A percentile compares a stretch with the other conserved stretches of the same genome.
Evolutionary conservation across 805 yeast genomes (phyloP).

Genomic region (Saccharomycopsis sp.): DNA sequence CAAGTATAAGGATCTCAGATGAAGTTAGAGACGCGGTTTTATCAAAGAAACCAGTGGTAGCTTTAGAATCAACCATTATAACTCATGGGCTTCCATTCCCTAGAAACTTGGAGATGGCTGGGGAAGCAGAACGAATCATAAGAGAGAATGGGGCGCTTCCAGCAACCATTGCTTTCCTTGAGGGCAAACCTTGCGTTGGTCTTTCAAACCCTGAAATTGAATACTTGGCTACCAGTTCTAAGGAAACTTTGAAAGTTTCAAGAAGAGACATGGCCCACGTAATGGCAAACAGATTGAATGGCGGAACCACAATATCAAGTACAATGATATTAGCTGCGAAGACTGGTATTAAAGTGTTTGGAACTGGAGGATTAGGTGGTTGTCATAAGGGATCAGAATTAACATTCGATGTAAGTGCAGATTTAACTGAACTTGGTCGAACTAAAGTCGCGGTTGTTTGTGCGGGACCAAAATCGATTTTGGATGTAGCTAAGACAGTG

Average conservation of each 20-base stretch:
- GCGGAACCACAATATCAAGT: slow-evolving; percentile 88
- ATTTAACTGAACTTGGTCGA: slow-evolving; percentile 72
- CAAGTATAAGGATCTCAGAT: slow-evolving; percentile 25
- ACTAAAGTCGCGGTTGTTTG: slow-evolving; percentile 89
- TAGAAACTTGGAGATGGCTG: slow-evolving; percentile 65
- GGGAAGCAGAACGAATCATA: slow-evolving; percentile 52
- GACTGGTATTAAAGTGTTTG: slow-evolving; percentile 79
- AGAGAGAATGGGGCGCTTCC: slow-evolving; percentile 65
- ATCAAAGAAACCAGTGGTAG: slow-evolving; percentile 60
- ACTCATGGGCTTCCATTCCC: slow-evolving; percentile 90
- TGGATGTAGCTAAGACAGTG: slow-evolving; percentile 74
- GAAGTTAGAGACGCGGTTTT: slow-evolving; percentile 60
- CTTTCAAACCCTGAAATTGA: slow-evolving; percentile 41
- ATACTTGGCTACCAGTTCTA: slow-evolving; percentile 34
- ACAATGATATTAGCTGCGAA: slow-evolving; percentile 74
- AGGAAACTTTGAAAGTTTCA: slow-evolving; percentile 50
- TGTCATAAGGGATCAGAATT: slow-evolving; percentile 73
- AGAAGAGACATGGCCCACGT: slow-evolving; percentile 73
- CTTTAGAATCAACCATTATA: slow-evolving; percentile 80
- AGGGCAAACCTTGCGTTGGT: slow-evolving; percentile 71
- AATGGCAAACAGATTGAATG: slow-evolving; percentile 55
- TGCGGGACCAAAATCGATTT: slow-evolving; percentile 82
- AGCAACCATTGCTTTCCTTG: slow-evolving; percentile 74
- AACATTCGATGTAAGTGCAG: slow-evolving; percentile 81
- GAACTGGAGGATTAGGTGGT: slow-evolving; percentile 93